phyloP scores from a whole-genome alignment of 371 early-diverging fungal genomes.

The Apophysomyces sp. region DNA sequence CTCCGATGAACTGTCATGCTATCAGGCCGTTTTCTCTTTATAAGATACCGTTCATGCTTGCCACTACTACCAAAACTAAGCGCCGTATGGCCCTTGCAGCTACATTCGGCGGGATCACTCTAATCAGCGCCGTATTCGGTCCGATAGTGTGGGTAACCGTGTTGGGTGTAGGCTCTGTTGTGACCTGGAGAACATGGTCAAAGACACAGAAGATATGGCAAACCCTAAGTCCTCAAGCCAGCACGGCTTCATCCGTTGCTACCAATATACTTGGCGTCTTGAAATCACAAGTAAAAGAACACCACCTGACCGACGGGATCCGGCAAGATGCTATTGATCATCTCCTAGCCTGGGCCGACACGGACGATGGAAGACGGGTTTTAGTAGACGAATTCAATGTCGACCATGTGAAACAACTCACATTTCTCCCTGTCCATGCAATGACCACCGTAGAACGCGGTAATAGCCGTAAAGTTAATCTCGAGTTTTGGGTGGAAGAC shows the following conservation, averaged over 20 bases:
- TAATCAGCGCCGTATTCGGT: conserved; percentile 29
- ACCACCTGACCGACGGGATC: conserved; percentile 27
- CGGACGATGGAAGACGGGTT: conserved; percentile 19
- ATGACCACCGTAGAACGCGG: background rate
- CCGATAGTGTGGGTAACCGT: conserved; percentile 32
- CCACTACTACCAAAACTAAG: conserved; percentile 20
- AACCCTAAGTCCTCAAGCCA: conserved; percentile 8
- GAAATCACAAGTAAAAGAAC: conserved; percentile 22
- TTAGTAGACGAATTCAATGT: conserved; percentile 24
- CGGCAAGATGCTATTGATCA: conserved; percentile 29
- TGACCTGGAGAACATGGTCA: conserved; percentile 34
- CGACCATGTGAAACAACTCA: conserved; percentile 27
- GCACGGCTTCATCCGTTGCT: background rate
- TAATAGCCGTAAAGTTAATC: conserved; percentile 10
- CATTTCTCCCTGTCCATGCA: conserved; percentile 18
- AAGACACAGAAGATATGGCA: conserved; percentile 32
- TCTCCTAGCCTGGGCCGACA: conserved; percentile 22
- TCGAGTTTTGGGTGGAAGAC: conserved; percentile 35
- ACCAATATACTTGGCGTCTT: background rate
- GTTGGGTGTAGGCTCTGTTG: conserved; percentile 29
- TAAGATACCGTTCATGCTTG: conserved; percentile 28
- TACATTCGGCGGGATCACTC: conserved; percentile 16
- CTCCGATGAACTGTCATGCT: background rate
- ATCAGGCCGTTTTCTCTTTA: conserved; percentile 25
- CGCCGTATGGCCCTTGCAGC: conserved; percentile 23